Percentiles rank a stretch among this genome's conserved stretches.
These are phyloP conservation scores for Didymella keratinophila DNA, from an alignment of 2,329 filamentous ascomycete genomes.

Conservation along the genomic window DNA sequence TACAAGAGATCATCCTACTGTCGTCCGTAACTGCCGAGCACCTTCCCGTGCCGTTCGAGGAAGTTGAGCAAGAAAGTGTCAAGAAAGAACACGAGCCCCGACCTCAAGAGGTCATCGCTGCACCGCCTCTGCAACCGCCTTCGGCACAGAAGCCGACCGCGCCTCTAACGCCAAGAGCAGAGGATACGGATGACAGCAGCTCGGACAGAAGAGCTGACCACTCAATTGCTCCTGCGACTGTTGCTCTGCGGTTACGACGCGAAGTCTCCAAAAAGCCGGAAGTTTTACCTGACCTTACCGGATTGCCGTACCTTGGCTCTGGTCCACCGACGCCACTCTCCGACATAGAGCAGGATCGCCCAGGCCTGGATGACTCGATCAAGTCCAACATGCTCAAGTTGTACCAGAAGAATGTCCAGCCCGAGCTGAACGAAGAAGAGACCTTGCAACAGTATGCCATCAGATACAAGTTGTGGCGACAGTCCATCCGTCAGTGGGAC, in stretches of 20 bases:
- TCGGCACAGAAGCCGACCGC: constrained; percentile 33
- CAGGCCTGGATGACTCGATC: constrained; percentile 45
- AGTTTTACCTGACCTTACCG: constrained; percentile 51
- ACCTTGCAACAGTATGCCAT: constrained; percentile 48
- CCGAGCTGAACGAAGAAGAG: constrained; percentile 39
- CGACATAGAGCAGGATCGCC: constrained; percentile 52
- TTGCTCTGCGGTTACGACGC: constrained; percentile 41
- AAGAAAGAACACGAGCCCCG: constrained; percentile 33
- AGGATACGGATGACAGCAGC: constrained; percentile 44
- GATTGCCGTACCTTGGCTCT: constrained; percentile 57
- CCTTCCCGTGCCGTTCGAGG: constrained; percentile 33
- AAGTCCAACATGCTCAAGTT: constrained; percentile 48
- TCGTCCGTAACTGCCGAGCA: constrained; percentile 49
- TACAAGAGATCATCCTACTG: constrained; percentile 55
- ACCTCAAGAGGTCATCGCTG: constrained; percentile 25
- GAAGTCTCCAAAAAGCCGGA: constrained; percentile 46
- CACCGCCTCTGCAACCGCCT: constrained; percentile 22
- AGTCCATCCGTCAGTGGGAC: constrained; percentile 52
- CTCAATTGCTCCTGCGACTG: constrained; percentile 44
- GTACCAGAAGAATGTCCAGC: constrained; percentile 46
- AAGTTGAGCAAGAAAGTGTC: constrained; percentile 8
- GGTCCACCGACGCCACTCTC: constrained; percentile 54
- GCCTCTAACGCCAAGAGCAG: constrained; percentile 47
- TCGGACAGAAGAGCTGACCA: constrained; percentile 37
- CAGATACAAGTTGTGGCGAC: constrained; percentile 53